Conservation (phyloP, 352 stramenopile genomes). For the Phytophthora uliginosa region DNA sequence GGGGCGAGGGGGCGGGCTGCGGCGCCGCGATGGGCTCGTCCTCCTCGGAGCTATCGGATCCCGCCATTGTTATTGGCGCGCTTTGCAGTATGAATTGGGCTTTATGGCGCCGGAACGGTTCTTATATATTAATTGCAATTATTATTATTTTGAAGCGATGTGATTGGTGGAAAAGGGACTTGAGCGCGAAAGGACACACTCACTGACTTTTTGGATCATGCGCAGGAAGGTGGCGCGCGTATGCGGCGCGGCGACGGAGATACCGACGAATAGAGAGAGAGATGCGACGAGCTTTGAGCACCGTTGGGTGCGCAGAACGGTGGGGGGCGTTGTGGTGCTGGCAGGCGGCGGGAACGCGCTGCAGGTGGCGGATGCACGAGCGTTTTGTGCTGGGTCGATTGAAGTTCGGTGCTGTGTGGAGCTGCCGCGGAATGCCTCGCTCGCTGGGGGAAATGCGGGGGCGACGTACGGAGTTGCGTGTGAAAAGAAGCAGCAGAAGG, state of each 20-base stretch:
- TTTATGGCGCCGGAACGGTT: constrained; percentile 2
- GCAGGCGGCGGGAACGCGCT: constrained; percentile 4
- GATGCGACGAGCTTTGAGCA: neutral
- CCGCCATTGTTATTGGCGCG: constrained; percentile 32
- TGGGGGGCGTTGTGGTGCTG: constrained; percentile 14
- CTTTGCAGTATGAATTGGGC: too few species aligned
- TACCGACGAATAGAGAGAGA: constrained; percentile 16
- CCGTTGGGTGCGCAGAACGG: constrained; percentile 9
- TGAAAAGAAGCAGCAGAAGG: neutral
- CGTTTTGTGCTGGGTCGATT: constrained; percentile 21
- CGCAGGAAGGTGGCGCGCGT: constrained; percentile 8
- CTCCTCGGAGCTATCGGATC: constrained; percentile 86
- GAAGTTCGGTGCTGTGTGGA: constrained; percentile 11
- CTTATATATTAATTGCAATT: neutral
- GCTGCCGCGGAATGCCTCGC: constrained; percentile 12
- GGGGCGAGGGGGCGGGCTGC: constrained; percentile 6
- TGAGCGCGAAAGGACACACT: constrained; percentile 17
- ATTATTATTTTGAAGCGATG: neutral
- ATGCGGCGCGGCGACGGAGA: constrained; percentile 11
- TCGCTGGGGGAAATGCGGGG: neutral
- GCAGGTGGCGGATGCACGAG: constrained; percentile 17
- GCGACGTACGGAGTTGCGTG: constrained; percentile 11
- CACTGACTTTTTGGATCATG: constrained; percentile 6
- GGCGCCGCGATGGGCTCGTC: constrained; percentile 78
- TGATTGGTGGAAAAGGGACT: constrained; percentile 29